Evolutionary conservation across 208 protist species (phyloP).

Genomic region (Angomonas deanei): DNA sequence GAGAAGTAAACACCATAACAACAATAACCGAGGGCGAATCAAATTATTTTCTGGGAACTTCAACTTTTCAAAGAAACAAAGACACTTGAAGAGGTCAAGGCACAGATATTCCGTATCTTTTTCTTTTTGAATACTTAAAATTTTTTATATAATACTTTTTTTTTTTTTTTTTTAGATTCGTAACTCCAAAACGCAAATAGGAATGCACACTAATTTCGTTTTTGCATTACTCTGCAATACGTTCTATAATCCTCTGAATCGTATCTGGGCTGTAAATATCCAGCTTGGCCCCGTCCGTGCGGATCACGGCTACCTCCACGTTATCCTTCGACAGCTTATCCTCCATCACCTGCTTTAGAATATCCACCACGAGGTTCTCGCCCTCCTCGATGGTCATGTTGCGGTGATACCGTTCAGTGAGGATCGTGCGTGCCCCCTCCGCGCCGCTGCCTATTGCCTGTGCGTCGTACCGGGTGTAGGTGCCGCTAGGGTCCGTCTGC

Average conservation of each 20-base stretch:
- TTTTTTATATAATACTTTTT: slow-evolving; percentile 1
- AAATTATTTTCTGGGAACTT: no score
- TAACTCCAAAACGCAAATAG: neutral
- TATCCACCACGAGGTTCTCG: slow-evolving; percentile 93
- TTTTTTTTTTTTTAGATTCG: slow-evolving; percentile 1
- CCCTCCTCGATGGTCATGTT: slow-evolving; percentile 96
- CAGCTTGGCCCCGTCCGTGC: slow-evolving; percentile 71
- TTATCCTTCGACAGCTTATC: slow-evolving; percentile 97
- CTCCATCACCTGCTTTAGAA: slow-evolving; percentile 99
- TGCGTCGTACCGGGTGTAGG: slow-evolving; percentile 95
- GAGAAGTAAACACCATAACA: no score
- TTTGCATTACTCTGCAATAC: slow-evolving; percentile 21
- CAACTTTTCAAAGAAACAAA: neutral
- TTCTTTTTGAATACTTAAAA: neutral
- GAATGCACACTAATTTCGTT: no score
- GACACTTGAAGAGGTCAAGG: no score
- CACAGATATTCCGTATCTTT: neutral
- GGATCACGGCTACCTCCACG: slow-evolving; percentile 94
- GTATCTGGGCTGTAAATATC: slow-evolving; percentile 86
- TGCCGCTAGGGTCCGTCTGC: slow-evolving; percentile 98
- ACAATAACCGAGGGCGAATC: no score
- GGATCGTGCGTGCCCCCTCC: slow-evolving; percentile 97
- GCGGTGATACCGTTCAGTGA: slow-evolving; percentile 97
- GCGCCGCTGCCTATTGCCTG: slow-evolving; percentile 98
- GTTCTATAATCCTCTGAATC: slow-evolving; percentile 90